Conservation (phyloP, 108 stramenopile species). For the Fragilariopsis cylindrus region DNA sequence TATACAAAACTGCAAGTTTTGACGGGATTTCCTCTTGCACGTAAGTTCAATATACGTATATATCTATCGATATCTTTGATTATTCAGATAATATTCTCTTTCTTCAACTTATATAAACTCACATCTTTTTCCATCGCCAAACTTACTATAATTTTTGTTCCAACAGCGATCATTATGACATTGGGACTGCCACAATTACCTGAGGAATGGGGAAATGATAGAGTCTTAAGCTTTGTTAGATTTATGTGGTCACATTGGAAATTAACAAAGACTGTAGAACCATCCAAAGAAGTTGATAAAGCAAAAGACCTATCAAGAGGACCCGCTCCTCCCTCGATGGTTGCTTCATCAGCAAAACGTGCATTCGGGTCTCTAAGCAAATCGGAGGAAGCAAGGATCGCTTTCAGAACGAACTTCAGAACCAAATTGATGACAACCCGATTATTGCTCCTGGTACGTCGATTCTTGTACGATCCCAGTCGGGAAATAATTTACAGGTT, state of each 20-base stretch:
- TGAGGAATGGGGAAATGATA: constrained; percentile 79
- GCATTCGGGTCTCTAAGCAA: constrained; percentile 67
- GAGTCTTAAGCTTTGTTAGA: constrained; percentile 76
- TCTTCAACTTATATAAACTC: background rate
- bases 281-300: constrained; percentile 5
- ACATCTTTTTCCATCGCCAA: background rate
- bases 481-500: constrained; percentile 51
- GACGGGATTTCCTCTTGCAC: no score
- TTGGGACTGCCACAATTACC: constrained; percentile 72
- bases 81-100: background rate
- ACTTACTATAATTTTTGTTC: background rate
- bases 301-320: constrained; percentile 34
- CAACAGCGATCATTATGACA: constrained; percentile 69
- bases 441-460: constrained; percentile 65
- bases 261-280: constrained; percentile 24
- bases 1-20: no score
- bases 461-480: constrained; percentile 69
- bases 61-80: no score
- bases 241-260: constrained; percentile 77
- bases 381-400: constrained; percentile 27
- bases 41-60: no score
- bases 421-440: constrained; percentile 55
- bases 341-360: constrained; percentile 73
- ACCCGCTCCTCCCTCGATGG: constrained; percentile 74
- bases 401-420: constrained; percentile 53